Base-by-base conservation (phyloP, 345 rosid species). In the Crucihimalaya himalaica region DNA sequence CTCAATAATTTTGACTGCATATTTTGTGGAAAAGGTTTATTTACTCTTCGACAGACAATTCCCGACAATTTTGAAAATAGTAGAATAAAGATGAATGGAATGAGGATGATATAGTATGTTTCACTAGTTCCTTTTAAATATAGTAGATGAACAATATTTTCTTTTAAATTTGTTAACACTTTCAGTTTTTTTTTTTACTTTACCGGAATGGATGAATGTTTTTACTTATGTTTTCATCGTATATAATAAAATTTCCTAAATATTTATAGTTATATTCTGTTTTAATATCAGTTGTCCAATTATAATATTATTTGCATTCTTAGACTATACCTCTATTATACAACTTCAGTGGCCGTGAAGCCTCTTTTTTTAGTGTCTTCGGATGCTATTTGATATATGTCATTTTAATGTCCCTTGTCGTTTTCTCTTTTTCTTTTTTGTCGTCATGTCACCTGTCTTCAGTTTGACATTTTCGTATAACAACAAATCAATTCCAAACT, bases 401-500 rank as follows among this genome's bases (percentile, higher is more conserved):
- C 57, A 31, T 15, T 28, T 57, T 46, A 21, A 21, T n/a, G 57
- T 47, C 58, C 34, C 19, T 34, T 6, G 48, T 32, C 65, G n/a
- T n/a, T 64, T 14, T 5, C 5, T 14, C 14, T 40, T 15, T 42
- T 15, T 42, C 6, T 6, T 9, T 10, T 9, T 9, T 35, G 16
- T 42, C 8, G 18, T 42, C 46, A 42, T 42, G 18, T 42, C 46
- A 42, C 46, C 46, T 14, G 18, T 42, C 46, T 42, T 42, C 46
- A 42, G 18, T 42, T 70, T 47, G 35, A 35, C 67, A 47, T 47
- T 47, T 70, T 58, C 45, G 27, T 58, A 34, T 47, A 35, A 48
- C 13, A 13, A 35, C 19, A 70, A 23, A 27, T 71, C 62, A 37
- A 46, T 50, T 60, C n/a, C 19, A 25, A 35, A 39, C 20, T 48